Conservation (phyloP, 225 moss, liverwort and hornwort species). For the Climacium dendroides region DNA sequence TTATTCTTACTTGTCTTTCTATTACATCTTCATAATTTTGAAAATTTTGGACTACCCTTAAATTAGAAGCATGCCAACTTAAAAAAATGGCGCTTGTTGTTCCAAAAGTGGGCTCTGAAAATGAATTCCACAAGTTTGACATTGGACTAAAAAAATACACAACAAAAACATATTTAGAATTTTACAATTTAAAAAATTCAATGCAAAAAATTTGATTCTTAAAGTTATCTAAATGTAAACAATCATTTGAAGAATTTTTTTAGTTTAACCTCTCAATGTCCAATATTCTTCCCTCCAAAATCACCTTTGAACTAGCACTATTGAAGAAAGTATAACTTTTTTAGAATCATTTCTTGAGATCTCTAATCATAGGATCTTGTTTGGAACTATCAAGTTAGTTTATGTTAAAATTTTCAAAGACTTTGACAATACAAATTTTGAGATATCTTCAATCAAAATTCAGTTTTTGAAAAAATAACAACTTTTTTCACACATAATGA, state of each 20-base stretch:
- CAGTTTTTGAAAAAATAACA: accelerated
- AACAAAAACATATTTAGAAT: not conserved
- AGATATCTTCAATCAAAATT: not conserved
- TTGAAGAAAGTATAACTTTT: not conserved
- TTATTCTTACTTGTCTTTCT: not conserved
- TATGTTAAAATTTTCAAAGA: not conserved
- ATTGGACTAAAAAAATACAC: too few species aligned
- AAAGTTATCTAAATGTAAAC: not conserved
- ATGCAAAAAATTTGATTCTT: not conserved
- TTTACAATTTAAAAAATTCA: not conserved
- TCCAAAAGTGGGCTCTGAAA: not conserved
- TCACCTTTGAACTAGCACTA: not conserved
- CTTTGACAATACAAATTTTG: not conserved
- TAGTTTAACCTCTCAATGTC: not conserved
- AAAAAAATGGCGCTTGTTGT: not conserved
- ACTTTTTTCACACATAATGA: accelerated
- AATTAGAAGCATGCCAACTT: not conserved
- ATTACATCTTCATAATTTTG: not conserved
- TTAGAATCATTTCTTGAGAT: not conserved
- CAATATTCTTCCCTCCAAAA: not conserved
- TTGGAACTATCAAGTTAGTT: not conserved
- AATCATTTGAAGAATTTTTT: not conserved
- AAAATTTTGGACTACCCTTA: not conserved
- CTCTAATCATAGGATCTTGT: not conserved
- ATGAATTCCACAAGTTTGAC: not conserved